phyloP scores from a whole-genome alignment of 2,329 filamentous ascomycete species.

The Verticillium isaacii region DNA sequence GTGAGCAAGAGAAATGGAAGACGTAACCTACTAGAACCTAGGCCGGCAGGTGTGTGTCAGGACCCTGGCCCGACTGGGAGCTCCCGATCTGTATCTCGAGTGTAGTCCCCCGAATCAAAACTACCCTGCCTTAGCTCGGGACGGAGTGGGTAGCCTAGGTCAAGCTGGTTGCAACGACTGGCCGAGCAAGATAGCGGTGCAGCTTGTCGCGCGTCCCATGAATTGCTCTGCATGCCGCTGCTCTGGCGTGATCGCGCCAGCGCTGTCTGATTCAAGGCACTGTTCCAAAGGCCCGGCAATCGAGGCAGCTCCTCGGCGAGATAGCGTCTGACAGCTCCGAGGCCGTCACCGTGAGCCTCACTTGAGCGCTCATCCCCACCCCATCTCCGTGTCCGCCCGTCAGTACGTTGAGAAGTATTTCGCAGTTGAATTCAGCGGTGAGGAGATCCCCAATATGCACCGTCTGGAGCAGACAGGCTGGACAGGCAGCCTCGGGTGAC shows the following conservation, averaged over 20 bases:
- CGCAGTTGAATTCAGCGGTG: background rate
- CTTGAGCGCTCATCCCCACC: background rate
- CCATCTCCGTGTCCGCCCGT: background rate
- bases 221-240: slow-evolving; percentile 9
- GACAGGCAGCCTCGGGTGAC: background rate
- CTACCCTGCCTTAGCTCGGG: slow-evolving; percentile 11
- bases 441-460: background rate
- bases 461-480: background rate
- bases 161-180: slow-evolving; percentile 5
- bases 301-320: background rate
- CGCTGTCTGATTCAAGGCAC: background rate
- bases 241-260: slow-evolving; percentile 14
- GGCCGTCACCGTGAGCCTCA: background rate
- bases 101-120: slow-evolving; percentile 6
- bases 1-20: slow-evolving; percentile 5
- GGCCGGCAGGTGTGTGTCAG: slow-evolving; percentile 1
- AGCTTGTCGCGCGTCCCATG: slow-evolving; percentile 9
- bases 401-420: background rate
- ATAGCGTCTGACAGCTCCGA: background rate
- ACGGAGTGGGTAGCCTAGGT: slow-evolving; percentile 5
- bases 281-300: background rate
- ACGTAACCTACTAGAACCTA: slow-evolving; percentile 7
- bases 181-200: slow-evolving; percentile 9
- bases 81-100: background rate
- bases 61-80: slow-evolving; percentile 8